Evolutionary conservation across 306 rosid species (phyloP), one percentile per base, ranked within the genome.

Genomic region (Begonia loranthoides): DNA sequence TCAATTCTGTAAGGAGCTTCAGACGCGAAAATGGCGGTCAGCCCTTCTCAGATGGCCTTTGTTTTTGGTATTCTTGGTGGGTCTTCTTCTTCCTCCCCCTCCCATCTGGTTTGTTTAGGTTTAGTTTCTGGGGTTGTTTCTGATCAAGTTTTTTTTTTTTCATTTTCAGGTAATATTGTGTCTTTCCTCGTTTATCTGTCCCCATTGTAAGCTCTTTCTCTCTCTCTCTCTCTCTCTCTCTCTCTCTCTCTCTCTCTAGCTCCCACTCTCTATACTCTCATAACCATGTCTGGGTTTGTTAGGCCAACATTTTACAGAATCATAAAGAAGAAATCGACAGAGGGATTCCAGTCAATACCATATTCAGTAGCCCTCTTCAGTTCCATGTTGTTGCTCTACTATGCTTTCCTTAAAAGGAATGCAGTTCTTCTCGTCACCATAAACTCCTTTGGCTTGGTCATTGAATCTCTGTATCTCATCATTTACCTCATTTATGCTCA

Each of bases 281-380:
- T 8, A 45, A 14, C 16, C 12, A 47, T 22, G 15, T 17, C 8
- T 15, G 36, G 21, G 28, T 49, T 2, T 46, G 1, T 8, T 66
- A 84, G 89, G 67, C 89, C 94, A 73, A 84, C 86, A 8, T 80
- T 77, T 62, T 80, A 67, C 64, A 66, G 21, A 56, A 84, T 84
- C n/a, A 69, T 3, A 63, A 70, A 84, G 77, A 80, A 70, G 61
- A 80, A 80, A 65, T 54, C 88, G 1, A 77, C 86, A 0, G 66
- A 75, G 14, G 89, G 94, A 45, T 84, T 66, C 55, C 89, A 80
- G 49, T 67, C 81, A 6, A 66, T 80, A 12, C 94, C 94, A 1
- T 84, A 84, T 17, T 80, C 75, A 44, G 74, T 75, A 56, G 85
- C 89, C 16, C 70, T 84, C 55, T 79, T 77, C 4, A 84, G 94